A percentile compares a stretch with the other conserved stretches of the same genome.
Evolutionary conservation across 257 asterid genomes (phyloP).

Genomic region (Solanum pinnatisectum): DNA sequence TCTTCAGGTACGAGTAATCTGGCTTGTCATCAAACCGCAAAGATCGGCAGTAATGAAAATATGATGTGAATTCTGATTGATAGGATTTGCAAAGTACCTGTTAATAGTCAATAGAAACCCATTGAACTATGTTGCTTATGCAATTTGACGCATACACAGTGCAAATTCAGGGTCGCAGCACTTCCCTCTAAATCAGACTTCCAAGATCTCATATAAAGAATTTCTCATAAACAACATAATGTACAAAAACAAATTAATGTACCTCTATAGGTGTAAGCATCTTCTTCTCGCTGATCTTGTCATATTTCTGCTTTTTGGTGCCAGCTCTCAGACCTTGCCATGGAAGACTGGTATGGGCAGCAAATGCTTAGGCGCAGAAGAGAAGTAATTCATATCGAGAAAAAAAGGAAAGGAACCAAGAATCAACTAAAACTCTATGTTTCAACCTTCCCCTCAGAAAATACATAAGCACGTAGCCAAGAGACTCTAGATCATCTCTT

Average conservation of each 20-base stretch:
- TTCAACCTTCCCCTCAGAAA: conserved; percentile 79
- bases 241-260: background rate
- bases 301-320: conserved; percentile 32
- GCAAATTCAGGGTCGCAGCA: background rate
- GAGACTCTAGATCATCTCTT: conserved; percentile 89
- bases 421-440: background rate
- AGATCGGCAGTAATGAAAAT: conserved; percentile 88
- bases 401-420: background rate
- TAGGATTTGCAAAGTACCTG: conserved; percentile 89
- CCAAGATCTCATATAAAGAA: background rate
- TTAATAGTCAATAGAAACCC: background rate
- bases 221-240: background rate
- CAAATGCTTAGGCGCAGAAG: background rate
- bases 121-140: background rate
- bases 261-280: conserved; percentile 36
- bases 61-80: conserved; percentile 81
- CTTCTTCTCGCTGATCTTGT: conserved; percentile 29
- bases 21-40: conserved; percentile 85
- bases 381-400: background rate
- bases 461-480: conserved; percentile 88
- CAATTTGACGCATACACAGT: background rate
- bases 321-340: conserved; percentile 41
- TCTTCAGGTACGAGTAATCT: conserved; percentile 78
- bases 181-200: background rate
- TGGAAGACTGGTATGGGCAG: conserved; percentile 23